Evolutionary conservation across 192 early-diverging fungal species (phyloP).

Genomic region (Chytriomyces confervae): DNA sequence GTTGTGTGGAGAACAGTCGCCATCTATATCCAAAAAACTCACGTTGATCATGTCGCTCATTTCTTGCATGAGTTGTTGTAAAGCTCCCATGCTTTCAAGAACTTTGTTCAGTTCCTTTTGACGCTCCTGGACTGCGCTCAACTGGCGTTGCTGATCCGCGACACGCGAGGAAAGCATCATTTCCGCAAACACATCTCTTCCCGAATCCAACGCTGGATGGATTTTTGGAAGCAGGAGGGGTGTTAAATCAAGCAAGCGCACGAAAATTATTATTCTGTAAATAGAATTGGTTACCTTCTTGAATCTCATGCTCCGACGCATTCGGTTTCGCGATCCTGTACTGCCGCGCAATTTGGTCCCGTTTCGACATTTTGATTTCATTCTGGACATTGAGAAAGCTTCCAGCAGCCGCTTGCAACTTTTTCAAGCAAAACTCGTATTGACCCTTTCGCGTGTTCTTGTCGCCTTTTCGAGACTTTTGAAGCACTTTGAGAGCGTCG

Average conservation of each 20-base stretch:
- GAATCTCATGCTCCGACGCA: slow-evolving; percentile 31
- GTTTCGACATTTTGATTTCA: slow-evolving; percentile 24
- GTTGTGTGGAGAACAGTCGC: not conserved
- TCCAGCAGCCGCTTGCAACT: slow-evolving; percentile 9
- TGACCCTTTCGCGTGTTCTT: slow-evolving; percentile 30
- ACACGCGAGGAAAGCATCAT: slow-evolving; percentile 22
- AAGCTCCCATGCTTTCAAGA: slow-evolving; percentile 16
- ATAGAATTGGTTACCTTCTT: slow-evolving; percentile 11
- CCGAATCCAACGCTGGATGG: slow-evolving; percentile 22
- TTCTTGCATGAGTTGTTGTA: slow-evolving; percentile 28
- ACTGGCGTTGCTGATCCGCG: slow-evolving; percentile 5
- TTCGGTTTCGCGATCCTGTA: slow-evolving; percentile 35
- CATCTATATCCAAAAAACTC: not conserved
- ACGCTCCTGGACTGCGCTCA: slow-evolving; percentile 30
- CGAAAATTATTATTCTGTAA: not conserved
- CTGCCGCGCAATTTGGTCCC: slow-evolving; percentile 37
- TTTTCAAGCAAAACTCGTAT: slow-evolving; percentile 26
- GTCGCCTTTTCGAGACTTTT: slow-evolving; percentile 23
- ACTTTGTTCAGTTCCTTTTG: slow-evolving; percentile 26
- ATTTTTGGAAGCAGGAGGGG: not conserved
- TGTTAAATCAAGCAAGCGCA: not conserved
- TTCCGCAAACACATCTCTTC: slow-evolving; percentile 27
- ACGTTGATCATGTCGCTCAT: slow-evolving; percentile 30
- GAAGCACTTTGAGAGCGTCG: slow-evolving; percentile 23
- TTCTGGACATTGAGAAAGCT: slow-evolving; percentile 25